Conservation (phyloP, 2,329 filamentous ascomycete genomes). For the Exophiala sideris region DNA sequence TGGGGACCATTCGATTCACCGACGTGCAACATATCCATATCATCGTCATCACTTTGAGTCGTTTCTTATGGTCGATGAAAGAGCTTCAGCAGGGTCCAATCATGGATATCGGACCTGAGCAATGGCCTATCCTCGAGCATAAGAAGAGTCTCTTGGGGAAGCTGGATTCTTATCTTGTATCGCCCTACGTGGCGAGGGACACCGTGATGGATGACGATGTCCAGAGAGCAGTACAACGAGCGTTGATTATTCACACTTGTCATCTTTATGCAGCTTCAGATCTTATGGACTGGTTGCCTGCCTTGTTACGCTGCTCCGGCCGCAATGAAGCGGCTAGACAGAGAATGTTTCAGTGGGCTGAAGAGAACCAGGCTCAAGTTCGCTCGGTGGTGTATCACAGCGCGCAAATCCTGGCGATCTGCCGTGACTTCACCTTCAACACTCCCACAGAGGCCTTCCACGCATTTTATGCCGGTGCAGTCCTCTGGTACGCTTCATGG, state of each 20-base stretch:
- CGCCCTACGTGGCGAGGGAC: not conserved
- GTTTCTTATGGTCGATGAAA: constrained; percentile 6
- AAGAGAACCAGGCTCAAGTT: not conserved
- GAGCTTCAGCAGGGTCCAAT: constrained; percentile 3
- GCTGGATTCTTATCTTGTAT: not conserved
- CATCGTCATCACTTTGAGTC: constrained; percentile 1
- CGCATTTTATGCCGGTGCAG: constrained; percentile 2
- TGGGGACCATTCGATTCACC: not conserved
- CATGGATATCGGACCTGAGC: constrained; percentile 2
- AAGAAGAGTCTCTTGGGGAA: constrained; percentile 1
- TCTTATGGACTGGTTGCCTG: constrained; percentile 7
- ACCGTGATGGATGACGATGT: not conserved
- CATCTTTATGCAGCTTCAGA: constrained; percentile 2
- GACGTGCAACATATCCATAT: constrained; percentile 2
- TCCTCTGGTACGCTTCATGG: constrained; percentile 3
- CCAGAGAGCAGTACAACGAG: not conserved
- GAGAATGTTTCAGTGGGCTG: constrained; percentile 2
- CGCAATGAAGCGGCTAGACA: not conserved
- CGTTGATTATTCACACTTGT: constrained; percentile 2
- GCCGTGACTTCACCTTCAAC: constrained; percentile 7
- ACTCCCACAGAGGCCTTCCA: constrained; percentile 2
- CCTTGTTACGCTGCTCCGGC: not conserved
- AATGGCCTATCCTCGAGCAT: not conserved
- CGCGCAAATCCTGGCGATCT: constrained; percentile 2
- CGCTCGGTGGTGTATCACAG: not conserved